Evolutionary conservation across 2,329 filamentous ascomycete genomes (phyloP).

Genomic region (Gnomoniopsis smithogilvyi): DNA sequence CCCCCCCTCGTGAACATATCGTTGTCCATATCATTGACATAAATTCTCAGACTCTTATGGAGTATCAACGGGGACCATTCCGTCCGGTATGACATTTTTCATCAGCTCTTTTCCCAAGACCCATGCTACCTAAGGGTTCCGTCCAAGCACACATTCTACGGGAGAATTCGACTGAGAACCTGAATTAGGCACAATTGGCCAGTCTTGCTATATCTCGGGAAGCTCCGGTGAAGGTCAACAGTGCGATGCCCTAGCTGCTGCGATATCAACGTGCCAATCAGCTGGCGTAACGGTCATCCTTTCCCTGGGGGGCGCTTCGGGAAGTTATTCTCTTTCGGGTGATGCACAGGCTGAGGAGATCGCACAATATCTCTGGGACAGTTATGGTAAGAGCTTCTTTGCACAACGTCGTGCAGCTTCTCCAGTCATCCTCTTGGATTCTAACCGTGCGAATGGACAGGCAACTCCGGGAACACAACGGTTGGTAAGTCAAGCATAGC

Average conservation of each 20-base stretch:
- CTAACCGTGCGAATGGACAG: neutral
- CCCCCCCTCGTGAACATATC: constrained; percentile 6
- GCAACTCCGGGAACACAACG: constrained; percentile 28
- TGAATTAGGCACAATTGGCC: constrained; percentile 31
- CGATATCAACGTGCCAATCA: constrained; percentile 41
- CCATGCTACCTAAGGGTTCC: neutral
- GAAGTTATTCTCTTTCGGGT: constrained; percentile 31
- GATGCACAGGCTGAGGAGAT: constrained; percentile 36
- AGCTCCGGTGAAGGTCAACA: constrained; percentile 30
- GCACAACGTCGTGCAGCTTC: neutral
- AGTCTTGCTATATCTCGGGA: constrained; percentile 33
- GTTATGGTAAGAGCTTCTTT: constrained; percentile 31
- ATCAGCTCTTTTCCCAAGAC: neutral
- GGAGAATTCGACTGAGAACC: neutral
- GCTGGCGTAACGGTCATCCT: constrained; percentile 42
- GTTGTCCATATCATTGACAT: neutral
- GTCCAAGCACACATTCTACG: neutral
- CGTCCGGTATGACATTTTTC: constrained; percentile 26
- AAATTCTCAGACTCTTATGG: neutral
- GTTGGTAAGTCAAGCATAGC: constrained; percentile 12
- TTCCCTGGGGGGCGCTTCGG: constrained; percentile 39
- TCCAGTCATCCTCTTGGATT: neutral
- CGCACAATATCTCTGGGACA: constrained; percentile 41
- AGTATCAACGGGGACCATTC: constrained; percentile 24
- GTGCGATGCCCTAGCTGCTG: constrained; percentile 35